Conservation (phyloP, 2,329 filamentous ascomycete species). For the Fusarium sp. region DNA sequence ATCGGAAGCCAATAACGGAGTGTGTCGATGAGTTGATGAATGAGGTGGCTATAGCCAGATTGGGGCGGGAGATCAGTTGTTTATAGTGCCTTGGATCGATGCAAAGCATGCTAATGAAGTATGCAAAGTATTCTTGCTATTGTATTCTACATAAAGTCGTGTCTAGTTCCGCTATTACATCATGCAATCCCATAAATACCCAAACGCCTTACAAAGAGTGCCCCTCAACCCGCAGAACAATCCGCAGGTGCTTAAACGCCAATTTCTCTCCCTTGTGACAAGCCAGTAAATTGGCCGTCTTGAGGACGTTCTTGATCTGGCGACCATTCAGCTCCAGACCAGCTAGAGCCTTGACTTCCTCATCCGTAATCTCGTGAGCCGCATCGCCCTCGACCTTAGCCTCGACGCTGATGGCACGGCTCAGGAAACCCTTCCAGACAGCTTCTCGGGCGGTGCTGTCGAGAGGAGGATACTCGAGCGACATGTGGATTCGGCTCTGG, state of each 20-base stretch:
- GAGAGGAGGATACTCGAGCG: conserved; percentile 63
- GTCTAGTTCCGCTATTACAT: not conserved
- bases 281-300: conserved; percentile 54
- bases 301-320: conserved; percentile 67
- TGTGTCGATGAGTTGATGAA: conserved; percentile 4
- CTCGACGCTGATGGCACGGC: conserved; percentile 48
- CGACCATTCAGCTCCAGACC: conserved; percentile 63
- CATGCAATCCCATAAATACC: not conserved
- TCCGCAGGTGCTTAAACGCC: conserved; percentile 50
- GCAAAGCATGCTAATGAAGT: too few relatives aligned
- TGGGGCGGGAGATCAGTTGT: not conserved
- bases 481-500: conserved; percentile 64
- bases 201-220: conserved; percentile 45
- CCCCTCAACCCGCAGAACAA: conserved; percentile 53
- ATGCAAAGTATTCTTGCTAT: conserved; percentile 3
- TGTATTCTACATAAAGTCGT: not conserved
- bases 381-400: conserved; percentile 42
- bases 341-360: conserved; percentile 56
- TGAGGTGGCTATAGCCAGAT: not conserved
- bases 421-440: conserved; percentile 60
- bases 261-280: conserved; percentile 53
- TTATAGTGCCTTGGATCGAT: not conserved
- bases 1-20: not conserved
- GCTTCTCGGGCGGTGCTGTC: conserved; percentile 54
- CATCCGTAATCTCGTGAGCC: conserved; percentile 52